A percentile compares a stretch with the other conserved stretches of the same genome.
Conservation (phyloP, 2,329 filamentous ascomycete species). For the Venturia effusa region DNA sequence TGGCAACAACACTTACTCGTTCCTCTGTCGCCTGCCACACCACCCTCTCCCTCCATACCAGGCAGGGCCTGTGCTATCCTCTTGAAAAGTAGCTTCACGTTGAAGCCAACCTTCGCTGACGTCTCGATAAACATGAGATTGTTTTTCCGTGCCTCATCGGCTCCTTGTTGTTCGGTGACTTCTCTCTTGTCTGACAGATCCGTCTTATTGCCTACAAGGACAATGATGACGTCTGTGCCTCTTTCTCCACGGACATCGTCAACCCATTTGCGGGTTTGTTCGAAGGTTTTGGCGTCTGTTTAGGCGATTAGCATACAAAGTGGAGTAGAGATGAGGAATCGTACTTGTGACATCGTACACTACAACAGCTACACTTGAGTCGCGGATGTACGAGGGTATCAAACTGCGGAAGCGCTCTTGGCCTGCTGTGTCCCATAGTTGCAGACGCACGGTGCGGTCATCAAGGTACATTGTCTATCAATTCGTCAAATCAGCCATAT, state of each 20-base stretch:
- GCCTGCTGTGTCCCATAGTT: slow-evolving; percentile 96
- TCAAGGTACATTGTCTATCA: slow-evolving; percentile 95
- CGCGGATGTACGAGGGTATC: slow-evolving; percentile 97
- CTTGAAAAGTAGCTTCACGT: slow-evolving; percentile 95
- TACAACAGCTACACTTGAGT: slow-evolving; percentile 94
- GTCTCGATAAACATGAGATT: slow-evolving; percentile 99
- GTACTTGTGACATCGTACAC: slow-evolving; percentile 95
- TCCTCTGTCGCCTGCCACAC: slow-evolving; percentile 3
- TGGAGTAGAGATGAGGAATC: slow-evolving; percentile 14
- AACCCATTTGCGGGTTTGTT: slow-evolving; percentile 99
- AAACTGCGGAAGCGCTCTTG: slow-evolving; percentile 95
- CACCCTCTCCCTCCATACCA: slow-evolving; percentile 92
- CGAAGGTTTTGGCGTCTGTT: slow-evolving; percentile 82
- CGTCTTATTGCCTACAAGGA: slow-evolving; percentile 97
- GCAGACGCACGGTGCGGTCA: slow-evolving; percentile 91
- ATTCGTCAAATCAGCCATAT: slow-evolving; percentile 6
- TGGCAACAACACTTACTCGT: slow-evolving; percentile 8
- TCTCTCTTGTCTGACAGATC: slow-evolving; percentile 97
- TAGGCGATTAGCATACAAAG: background rate
- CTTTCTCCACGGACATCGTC: slow-evolving; percentile 94
- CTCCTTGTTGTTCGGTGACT: slow-evolving; percentile 89
- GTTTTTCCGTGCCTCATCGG: slow-evolving; percentile 97
- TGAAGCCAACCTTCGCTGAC: slow-evolving; percentile 93
- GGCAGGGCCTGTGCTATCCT: slow-evolving; percentile 96
- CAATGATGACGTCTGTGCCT: slow-evolving; percentile 97